Evolutionary conservation across 2,329 filamentous ascomycete genomes (phyloP).

Genomic region (Ceratocystis lukuohia): DNA sequence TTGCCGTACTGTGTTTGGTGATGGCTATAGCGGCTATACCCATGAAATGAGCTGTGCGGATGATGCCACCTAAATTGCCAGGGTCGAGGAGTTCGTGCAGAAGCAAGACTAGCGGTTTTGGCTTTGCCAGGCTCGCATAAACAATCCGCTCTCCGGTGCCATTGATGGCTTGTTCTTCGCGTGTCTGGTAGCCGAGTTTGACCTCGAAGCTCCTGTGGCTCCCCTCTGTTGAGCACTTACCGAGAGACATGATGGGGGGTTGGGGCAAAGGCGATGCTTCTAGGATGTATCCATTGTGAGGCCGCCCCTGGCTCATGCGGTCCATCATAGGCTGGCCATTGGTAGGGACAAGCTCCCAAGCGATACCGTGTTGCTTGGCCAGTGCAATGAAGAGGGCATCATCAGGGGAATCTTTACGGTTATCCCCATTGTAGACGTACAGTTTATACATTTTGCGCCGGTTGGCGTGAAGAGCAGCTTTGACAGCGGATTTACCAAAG

Average conservation of each 20-base stretch:
- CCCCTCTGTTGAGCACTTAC: constrained; percentile 33
- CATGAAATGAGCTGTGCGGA: constrained; percentile 82
- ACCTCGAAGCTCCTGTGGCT: constrained; percentile 42
- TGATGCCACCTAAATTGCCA: constrained; percentile 78
- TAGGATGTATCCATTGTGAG: constrained; percentile 81
- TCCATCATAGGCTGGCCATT: constrained; percentile 58
- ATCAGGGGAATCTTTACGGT: constrained; percentile 37
- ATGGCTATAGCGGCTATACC: constrained; percentile 74
- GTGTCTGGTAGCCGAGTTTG: constrained; percentile 51
- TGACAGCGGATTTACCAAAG: constrained; percentile 70
- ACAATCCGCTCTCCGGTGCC: constrained; percentile 31
- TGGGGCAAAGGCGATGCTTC: constrained; percentile 75
- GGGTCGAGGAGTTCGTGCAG: constrained; percentile 71
- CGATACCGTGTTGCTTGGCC: constrained; percentile 37
- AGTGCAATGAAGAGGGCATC: constrained; percentile 34
- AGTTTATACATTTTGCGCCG: constrained; percentile 69
- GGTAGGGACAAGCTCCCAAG: constrained; percentile 44
- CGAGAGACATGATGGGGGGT: constrained; percentile 49
- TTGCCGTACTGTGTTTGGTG: constrained; percentile 58
- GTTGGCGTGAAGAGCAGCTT: constrained; percentile 55
- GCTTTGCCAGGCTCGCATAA: constrained; percentile 22
- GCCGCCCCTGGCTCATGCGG: constrained; percentile 67
- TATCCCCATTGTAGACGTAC: constrained; percentile 55
- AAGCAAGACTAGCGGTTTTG: constrained; percentile 57
- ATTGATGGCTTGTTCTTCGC: constrained; percentile 62